Evolutionary conservation across 139 green algal species (phyloP).

Genomic region (Chlamydomonas sp.): DNA sequence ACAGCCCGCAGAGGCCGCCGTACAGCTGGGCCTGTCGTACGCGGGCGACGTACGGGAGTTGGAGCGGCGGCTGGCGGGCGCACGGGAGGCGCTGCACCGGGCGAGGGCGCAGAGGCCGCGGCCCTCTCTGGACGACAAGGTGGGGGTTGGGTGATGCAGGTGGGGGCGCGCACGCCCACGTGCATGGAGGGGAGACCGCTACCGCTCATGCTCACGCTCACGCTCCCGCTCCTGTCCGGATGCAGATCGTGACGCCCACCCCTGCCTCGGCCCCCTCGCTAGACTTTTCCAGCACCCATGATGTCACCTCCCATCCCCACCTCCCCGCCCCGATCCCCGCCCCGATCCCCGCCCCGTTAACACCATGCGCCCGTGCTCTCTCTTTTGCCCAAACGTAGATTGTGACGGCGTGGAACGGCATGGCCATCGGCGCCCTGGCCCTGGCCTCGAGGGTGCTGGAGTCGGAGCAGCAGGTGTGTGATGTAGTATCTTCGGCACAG

Average conservation of each 20-base stretch:
- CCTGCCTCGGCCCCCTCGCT: no score
- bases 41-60: slow-evolving; percentile 34
- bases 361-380: no score
- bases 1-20: slow-evolving; percentile 44
- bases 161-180: neutral
- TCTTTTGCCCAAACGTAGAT: slow-evolving; percentile 61
- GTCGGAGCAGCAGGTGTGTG: slow-evolving; percentile 34
- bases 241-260: no score
- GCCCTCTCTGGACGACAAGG: slow-evolving; percentile 91
- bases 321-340: neutral
- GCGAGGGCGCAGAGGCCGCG: slow-evolving; percentile 62
- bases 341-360: neutral
- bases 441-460: slow-evolving; percentile 69
- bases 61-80: slow-evolving; percentile 58
- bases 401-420: slow-evolving; percentile 93
- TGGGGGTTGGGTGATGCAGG: slow-evolving; percentile 21
- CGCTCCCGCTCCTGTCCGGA: no score
- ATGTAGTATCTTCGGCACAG: no score
- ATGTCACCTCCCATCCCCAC: neutral
- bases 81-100: slow-evolving; percentile 67
- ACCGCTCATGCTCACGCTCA: no score
- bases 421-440: slow-evolving; percentile 83
- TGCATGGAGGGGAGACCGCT: neutral
- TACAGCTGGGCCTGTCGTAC: slow-evolving; percentile 37
- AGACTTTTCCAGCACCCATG: no score